These are phyloP conservation scores for Wickerhamiella galacta DNA, from an alignment of 805 yeast genomes.

Conservation along the genomic window DNA sequence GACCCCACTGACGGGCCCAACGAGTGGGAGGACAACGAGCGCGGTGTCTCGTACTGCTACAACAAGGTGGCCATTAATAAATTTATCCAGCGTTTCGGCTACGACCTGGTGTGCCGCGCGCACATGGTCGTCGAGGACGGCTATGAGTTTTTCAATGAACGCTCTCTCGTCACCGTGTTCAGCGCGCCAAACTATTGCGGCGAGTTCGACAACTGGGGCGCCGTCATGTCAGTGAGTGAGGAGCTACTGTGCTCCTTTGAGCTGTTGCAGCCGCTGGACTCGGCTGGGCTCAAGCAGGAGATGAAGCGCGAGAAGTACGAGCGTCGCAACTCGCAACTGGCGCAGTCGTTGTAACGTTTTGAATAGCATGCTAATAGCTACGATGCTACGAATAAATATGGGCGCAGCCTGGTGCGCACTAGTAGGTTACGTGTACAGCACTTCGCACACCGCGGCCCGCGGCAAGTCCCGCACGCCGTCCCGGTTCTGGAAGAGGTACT, in stretches of 20 bases:
- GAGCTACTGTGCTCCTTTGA: conserved; percentile 88
- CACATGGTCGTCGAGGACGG: conserved; percentile 83
- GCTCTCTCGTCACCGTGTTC: conserved; percentile 55
- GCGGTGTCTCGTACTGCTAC: conserved; percentile 71
- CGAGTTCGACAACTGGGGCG: conserved; percentile 91
- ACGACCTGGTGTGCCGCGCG: conserved; percentile 69
- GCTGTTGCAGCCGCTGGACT: conserved; percentile 81
- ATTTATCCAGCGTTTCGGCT: conserved; percentile 54
- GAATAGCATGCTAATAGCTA: not conserved
- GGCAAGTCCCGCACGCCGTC: conserved; percentile 85
- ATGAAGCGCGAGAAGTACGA: conserved; percentile 90
- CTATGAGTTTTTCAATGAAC: conserved; percentile 57
- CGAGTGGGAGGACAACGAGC: conserved; percentile 79
- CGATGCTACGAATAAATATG: not conserved
- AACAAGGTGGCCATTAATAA: conserved; percentile 66
- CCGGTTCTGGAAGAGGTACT: conserved; percentile 39
- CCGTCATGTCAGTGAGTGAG: conserved; percentile 92
- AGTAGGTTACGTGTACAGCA: conserved; percentile 14
- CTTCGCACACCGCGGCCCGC: conserved; percentile 24
- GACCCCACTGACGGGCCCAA: conserved; percentile 71
- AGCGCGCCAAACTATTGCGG: conserved; percentile 68
- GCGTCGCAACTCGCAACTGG: conserved; percentile 30
- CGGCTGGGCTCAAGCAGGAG: conserved; percentile 81
- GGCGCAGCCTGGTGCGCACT: not conserved
- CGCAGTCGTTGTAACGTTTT: not conserved